Percentiles rank a stretch among this genome's conserved stretches.
phyloP scores from a whole-genome alignment of 139 green algal genomes.

The Ulvella scutata region DNA sequence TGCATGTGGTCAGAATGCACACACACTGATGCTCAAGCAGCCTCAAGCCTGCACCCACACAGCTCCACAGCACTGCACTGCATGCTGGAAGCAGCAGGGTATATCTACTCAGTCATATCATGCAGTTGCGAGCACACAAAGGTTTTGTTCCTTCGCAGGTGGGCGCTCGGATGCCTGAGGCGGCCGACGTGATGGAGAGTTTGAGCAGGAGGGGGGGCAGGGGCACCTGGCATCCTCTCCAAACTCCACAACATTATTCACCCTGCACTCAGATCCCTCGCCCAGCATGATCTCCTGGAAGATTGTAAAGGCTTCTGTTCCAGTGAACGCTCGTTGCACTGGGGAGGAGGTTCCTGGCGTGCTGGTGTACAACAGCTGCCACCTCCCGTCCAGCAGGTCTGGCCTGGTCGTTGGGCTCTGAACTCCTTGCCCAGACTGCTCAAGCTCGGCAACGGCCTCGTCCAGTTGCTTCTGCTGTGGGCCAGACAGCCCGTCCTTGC shows the following conservation, averaged over 20 bases:
- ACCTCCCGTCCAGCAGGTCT: conserved; percentile 18
- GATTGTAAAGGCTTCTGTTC: conserved; percentile 67
- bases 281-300: conserved; percentile 47
- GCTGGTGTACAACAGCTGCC: conserved; percentile 73
- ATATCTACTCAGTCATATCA: too few species aligned
- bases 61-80: neutral
- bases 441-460: conserved; percentile 37
- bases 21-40: neutral
- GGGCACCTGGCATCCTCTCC: conserved; percentile 14
- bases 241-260: conserved; percentile 80
- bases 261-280: conserved; percentile 12
- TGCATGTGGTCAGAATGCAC: too few species aligned
- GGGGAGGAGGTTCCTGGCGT: conserved; percentile 52
- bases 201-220: too few species aligned
- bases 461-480: conserved; percentile 30
- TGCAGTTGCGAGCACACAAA: too few species aligned
- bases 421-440: conserved; percentile 39
- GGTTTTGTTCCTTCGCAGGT: too few species aligned
- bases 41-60: neutral
- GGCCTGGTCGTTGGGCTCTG: neutral
- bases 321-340: conserved; percentile 84
- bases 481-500: conserved; percentile 32
- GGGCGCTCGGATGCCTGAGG: too few species aligned
- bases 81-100: too few species aligned
- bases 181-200: conserved; percentile 20